Base-by-base conservation (phyloP, 768 basidiomycete genomes). In the Rubroboletus satanas region DNA sequence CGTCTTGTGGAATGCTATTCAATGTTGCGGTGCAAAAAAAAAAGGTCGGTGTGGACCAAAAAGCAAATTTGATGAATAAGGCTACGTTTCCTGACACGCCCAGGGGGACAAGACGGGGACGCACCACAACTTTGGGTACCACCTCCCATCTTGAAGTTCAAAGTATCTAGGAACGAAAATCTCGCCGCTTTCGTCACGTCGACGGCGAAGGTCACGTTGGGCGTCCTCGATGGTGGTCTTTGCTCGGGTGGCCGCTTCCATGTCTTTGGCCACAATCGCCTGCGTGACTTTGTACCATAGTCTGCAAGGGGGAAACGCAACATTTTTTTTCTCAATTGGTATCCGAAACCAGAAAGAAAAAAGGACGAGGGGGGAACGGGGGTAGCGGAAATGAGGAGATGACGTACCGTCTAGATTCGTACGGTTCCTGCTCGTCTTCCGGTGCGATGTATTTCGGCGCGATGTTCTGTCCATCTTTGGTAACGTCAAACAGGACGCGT, bases 141-240 rank as follows among this genome's bases (percentile, higher is more conserved):
- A 98, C 62, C 84, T 83, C 7, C 91, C 91, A 55, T 90, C 83
- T 51, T 74, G 75, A 62, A 81, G 73, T 69, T 83, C 80, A 72
- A 99, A 99, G 75, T 87, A 98, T 61, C 87, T 78, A 45, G 90
- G 83, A n/a, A 79, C 74, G 62, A 89, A 85, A 48, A 73, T 74
- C 59, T 82, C 77, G 6, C 90, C 90, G 18, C 70, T 80, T 64
- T 88, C 89, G 55, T 95, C 94, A 57, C 88, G 77, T 67, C 75
- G 74, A 65, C 79, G 83, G 37, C 91, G 83, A 52, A 80, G 71
- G 62, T 97, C 93, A 45, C 97, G 79, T 73, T 98, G 95, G 26
- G 84, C 84, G 59, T 96, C 93, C 74, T 99, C 97, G 1, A 99
- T 90, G 12, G 79, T 79, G 3, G 83, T 82, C 78, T 99, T 99